phyloP scores from a whole-genome alignment of 495 filamentous ascomycete species.

The Penicillium soppii region DNA sequence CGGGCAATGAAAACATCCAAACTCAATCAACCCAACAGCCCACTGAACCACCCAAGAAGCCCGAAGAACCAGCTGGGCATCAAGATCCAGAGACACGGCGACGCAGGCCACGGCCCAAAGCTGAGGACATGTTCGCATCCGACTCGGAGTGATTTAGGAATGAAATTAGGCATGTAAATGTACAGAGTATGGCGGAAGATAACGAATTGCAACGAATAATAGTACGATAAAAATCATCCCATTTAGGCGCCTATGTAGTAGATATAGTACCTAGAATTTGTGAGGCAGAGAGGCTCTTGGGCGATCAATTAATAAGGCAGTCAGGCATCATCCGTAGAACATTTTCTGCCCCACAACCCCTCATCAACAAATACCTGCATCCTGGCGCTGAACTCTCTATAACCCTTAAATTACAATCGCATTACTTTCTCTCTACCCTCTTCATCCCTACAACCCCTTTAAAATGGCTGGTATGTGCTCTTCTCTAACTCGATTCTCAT shows the following conservation, averaged over 20 bases:
- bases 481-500: not conserved
- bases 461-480: constrained; percentile 35
- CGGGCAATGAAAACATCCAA: constrained; percentile 1
- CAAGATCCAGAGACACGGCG: constrained; percentile 23
- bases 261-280: too few relatives aligned
- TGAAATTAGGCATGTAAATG: constrained; percentile 23
- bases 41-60: constrained; percentile 17
- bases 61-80: constrained; percentile 7
- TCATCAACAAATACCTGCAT: constrained; percentile 33
- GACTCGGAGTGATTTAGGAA: too few relatives aligned
- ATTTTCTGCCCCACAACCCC: constrained; percentile 31
- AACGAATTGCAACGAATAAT: not conserved
- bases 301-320: constrained; percentile 13
- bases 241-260: not conserved
- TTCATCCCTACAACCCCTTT: constrained; percentile 10
- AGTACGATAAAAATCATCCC: not conserved
- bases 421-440: not conserved
- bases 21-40: constrained; percentile 10
- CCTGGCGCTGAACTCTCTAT: constrained; percentile 6
- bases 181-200: constrained; percentile 3
- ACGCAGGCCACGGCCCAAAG: constrained; percentile 67
- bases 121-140: constrained; percentile 92
- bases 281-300: constrained; percentile 7
- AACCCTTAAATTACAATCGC: constrained; percentile 12
- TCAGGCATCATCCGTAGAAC: constrained; percentile 25